Conservation (phyloP, 805 yeast genomes). For the Schwanniomyces polymorphus region DNA sequence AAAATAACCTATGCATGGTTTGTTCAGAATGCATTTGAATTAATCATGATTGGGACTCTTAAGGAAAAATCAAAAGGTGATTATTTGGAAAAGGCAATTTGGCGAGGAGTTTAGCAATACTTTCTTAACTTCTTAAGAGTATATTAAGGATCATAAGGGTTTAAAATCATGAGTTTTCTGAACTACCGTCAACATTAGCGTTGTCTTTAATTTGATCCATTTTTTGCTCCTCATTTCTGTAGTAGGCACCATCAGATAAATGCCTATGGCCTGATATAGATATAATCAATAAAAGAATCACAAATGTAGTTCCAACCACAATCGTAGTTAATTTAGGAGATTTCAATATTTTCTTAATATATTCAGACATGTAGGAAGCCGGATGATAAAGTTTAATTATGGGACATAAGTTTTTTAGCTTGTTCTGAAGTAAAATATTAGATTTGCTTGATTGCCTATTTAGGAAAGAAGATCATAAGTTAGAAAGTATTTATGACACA, state of each 20-base stretch:
- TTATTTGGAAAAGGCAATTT: conserved; percentile 64
- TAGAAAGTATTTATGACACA: too few species aligned
- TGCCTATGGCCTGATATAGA: conserved; percentile 28
- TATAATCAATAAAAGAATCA: conserved; percentile 23
- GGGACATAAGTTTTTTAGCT: too few species aligned
- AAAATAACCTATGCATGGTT: conserved; percentile 69
- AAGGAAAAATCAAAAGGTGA: conserved; percentile 65
- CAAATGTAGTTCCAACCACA: conserved; percentile 20
- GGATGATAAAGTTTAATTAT: neutral
- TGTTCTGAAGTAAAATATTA: too few species aligned
- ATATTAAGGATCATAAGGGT: too few species aligned
- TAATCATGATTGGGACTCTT: conserved; percentile 67
- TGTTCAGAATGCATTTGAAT: conserved; percentile 69
- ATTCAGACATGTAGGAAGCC: conserved; percentile 25
- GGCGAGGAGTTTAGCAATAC: conserved; percentile 57
- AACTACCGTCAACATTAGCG: neutral
- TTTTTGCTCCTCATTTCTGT: neutral
- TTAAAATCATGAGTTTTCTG: too few species aligned
- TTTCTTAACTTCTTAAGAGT: neutral
- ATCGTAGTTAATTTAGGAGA: conserved; percentile 28
- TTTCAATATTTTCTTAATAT: conserved; percentile 29
- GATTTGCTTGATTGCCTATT: too few species aligned
- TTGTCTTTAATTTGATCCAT: neutral
- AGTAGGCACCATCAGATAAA: conserved; percentile 3
- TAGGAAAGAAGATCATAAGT: too few species aligned